Conservation (phyloP, 345 rosid species). For the Sonneratia caseolaris region DNA sequence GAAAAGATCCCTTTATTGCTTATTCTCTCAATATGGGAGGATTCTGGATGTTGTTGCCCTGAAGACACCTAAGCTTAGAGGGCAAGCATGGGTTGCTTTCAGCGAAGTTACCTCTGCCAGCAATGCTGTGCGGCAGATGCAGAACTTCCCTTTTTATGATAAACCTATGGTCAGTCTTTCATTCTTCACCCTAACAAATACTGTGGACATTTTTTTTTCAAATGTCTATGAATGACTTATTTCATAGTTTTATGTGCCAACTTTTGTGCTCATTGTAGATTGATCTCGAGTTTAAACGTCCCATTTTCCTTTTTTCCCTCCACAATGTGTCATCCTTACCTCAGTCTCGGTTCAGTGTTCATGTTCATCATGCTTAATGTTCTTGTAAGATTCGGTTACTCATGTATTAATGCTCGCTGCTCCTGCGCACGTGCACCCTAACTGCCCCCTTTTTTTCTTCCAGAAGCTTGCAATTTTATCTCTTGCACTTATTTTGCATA, state of each 20-base stretch:
- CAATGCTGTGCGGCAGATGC: slow-evolving; percentile 94
- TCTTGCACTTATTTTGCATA: neutral
- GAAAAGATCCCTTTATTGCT: slow-evolving; percentile 87
- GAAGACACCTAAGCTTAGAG: slow-evolving; percentile 92
- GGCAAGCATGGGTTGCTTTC: slow-evolving; percentile 97
- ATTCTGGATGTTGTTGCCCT: slow-evolving; percentile 93
- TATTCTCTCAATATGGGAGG: slow-evolving; percentile 96
- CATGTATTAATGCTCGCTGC: neutral
- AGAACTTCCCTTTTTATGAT: slow-evolving; percentile 89
- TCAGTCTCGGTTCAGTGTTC: neutral
- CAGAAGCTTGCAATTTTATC: neutral
- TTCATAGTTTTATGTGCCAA: neutral
- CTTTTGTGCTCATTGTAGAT: neutral
- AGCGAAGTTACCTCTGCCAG: slow-evolving; percentile 90
- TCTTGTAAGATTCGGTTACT: neutral
- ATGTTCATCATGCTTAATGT: neutral
- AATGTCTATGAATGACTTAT: neutral
- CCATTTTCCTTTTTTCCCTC: neutral
- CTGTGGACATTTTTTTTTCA: neutral
- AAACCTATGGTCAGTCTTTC: slow-evolving; percentile 76
- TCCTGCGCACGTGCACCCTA: neutral
- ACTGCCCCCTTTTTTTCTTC: neutral
- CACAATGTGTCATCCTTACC: neutral
- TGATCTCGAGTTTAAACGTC: neutral
- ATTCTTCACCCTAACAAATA: neutral